Evolutionary conservation across 768 basidiomycete genomes (phyloP).

Genomic region (Auricularia sp.): DNA sequence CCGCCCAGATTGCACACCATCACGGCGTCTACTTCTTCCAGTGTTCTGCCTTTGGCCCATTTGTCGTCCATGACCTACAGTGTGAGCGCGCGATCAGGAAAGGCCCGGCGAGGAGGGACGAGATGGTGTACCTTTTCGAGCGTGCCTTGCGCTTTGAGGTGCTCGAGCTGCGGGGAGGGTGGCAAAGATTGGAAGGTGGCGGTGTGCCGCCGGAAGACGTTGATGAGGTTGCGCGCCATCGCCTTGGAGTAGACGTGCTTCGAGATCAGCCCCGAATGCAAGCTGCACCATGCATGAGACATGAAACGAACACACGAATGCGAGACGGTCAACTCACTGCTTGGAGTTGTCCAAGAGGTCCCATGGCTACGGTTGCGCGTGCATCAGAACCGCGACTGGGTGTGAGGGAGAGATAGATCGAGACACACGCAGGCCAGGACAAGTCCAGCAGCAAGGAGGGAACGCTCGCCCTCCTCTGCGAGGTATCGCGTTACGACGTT

Average conservation of each 20-base stretch:
- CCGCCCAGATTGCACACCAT: constrained; percentile 60
- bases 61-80: neutral
- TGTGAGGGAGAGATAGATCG: constrained; percentile 7
- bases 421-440: constrained; percentile 62
- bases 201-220: constrained; percentile 41
- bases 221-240: constrained; percentile 63
- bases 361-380: constrained; percentile 33
- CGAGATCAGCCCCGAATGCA: constrained; percentile 44
- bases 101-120: too few relatives aligned
- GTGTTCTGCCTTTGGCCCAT: constrained; percentile 34
- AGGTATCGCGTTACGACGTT: constrained; percentile 85
- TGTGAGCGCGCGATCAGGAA: too few relatives aligned
- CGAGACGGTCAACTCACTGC: constrained; percentile 17
- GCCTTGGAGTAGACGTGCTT: constrained; percentile 63
- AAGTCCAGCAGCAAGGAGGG: constrained; percentile 55
- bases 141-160: neutral
- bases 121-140: neutral
- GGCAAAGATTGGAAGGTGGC: constrained; percentile 22
- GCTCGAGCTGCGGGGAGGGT: neutral
- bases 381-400: neutral
- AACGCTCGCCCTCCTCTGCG: constrained; percentile 64
- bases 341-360: constrained; percentile 28
- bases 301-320: neutral
- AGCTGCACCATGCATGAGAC: constrained; percentile 25
- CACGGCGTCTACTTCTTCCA: constrained; percentile 48